Conservation (phyloP, 306 rosid genomes). For the Cicer chorassanicum region DNA sequence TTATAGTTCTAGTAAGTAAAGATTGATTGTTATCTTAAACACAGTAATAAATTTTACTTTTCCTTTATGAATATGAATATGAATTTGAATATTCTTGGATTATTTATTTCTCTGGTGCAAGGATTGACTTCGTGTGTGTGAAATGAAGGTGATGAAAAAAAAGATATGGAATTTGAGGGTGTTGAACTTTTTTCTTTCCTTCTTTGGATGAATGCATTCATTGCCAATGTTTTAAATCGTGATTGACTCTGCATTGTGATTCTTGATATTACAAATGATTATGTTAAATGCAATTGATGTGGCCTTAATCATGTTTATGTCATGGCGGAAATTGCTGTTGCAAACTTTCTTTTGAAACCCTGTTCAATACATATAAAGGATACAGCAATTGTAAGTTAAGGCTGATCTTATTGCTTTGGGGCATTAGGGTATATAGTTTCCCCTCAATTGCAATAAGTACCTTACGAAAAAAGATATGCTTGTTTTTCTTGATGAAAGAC, state of each 20-base stretch:
- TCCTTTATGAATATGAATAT: conserved; percentile 1
- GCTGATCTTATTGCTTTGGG: conserved; percentile 20
- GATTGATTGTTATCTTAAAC: background rate
- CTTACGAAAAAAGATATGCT: background rate
- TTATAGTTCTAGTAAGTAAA: conserved; percentile 36
- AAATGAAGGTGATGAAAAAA: conserved; percentile 3
- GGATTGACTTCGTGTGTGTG: background rate
- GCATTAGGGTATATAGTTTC: conserved; percentile 11
- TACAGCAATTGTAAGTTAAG: background rate
- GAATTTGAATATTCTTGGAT: background rate
- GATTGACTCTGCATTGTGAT: background rate
- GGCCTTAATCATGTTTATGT: background rate
- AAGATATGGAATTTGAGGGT: conserved; percentile 16
- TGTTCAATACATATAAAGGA: background rate
- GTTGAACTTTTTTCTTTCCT: background rate
- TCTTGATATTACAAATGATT: background rate
- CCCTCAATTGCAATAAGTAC: background rate
- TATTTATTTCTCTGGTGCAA: conserved; percentile 11
- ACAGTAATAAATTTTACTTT: conserved; percentile 9
- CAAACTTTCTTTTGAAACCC: background rate
- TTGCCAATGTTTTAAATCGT: background rate
- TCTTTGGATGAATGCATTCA: conserved; percentile 3
- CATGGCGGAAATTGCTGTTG: background rate
- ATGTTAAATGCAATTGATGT: background rate
- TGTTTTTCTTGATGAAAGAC: conserved; percentile 19